Percentiles rank a stretch among this genome's conserved stretches.
phyloP scores from a whole-genome alignment of 2,329 filamentous ascomycete species.

The Alternaria sp. region DNA sequence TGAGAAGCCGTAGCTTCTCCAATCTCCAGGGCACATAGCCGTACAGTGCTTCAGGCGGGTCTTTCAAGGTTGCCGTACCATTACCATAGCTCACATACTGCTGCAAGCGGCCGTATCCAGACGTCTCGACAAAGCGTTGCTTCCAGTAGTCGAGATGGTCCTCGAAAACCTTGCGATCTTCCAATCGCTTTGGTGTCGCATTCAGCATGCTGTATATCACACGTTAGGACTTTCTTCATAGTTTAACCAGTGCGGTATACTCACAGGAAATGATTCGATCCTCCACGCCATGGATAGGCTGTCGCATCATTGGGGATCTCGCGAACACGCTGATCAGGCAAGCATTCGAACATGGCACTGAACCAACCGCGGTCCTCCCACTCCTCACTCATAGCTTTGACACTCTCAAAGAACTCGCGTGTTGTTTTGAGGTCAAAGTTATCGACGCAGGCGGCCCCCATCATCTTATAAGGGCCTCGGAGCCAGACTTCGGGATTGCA shows the following conservation, averaged over 20 bases:
- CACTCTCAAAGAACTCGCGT: constrained; percentile 11
- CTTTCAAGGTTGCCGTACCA: constrained; percentile 2
- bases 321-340: constrained; percentile 5
- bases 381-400: constrained; percentile 8
- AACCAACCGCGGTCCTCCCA: constrained; percentile 11
- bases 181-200: constrained; percentile 5
- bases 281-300: constrained; percentile 7
- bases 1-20: not conserved
- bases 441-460: constrained; percentile 3
- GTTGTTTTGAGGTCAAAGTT: constrained; percentile 4
- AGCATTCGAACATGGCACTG: constrained; percentile 11
- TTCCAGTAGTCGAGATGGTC: constrained; percentile 6
- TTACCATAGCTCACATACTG: constrained; percentile 10
- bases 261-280: constrained; percentile 8
- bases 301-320: constrained; percentile 5
- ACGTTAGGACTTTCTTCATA: not conserved
- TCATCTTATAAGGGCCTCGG: constrained; percentile 2
- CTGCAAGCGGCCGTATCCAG: constrained; percentile 6
- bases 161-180: constrained; percentile 6
- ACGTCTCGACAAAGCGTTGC: constrained; percentile 2
- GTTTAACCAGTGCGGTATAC: not conserved
- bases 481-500: constrained; percentile 7
- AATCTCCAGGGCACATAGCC: constrained; percentile 6
- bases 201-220: constrained; percentile 1
- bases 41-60: constrained; percentile 3